These are phyloP conservation scores for Pulveroboletus sp. DNA, from an alignment of 768 basidiomycete species.

Conservation along the genomic window DNA sequence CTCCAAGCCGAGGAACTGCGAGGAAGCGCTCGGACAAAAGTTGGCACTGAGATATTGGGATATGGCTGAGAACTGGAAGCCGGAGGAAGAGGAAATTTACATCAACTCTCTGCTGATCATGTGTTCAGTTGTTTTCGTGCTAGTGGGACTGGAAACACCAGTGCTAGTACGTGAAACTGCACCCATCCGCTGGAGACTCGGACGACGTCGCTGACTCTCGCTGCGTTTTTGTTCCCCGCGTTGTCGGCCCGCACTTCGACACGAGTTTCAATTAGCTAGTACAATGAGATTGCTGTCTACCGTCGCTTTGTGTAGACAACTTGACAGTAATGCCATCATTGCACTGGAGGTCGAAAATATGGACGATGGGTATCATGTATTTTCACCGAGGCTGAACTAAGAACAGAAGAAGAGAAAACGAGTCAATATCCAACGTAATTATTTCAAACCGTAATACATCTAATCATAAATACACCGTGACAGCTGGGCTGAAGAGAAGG, in stretches of 20 bases:
- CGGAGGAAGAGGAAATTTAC: slow-evolving; percentile 76
- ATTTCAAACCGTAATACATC: slow-evolving; percentile 13
- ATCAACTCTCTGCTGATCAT: slow-evolving; percentile 33
- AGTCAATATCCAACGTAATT: slow-evolving; percentile 7
- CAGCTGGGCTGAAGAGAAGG: slow-evolving; percentile 10
- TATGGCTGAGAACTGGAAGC: slow-evolving; percentile 86
- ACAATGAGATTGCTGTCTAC: too few species aligned
- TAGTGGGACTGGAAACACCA: slow-evolving; percentile 10
- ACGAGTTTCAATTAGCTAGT: neutral
- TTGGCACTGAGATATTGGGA: slow-evolving; percentile 94
- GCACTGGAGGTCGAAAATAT: too few species aligned
- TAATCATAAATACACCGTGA: slow-evolving; percentile 22
- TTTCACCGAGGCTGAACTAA: neutral
- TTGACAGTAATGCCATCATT: too few species aligned
- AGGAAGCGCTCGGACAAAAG: slow-evolving; percentile 82
- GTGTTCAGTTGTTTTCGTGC: neutral
- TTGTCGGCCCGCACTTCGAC: neutral
- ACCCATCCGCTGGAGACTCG: neutral
- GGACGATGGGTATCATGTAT: slow-evolving; percentile 8
- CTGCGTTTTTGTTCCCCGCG: neutral
- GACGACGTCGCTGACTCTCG: slow-evolving; percentile 9
- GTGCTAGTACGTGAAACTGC: too few species aligned
- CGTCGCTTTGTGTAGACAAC: too few species aligned
- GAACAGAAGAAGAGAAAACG: neutral
- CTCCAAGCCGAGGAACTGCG: slow-evolving; percentile 81